Evolutionary conservation across 2,329 filamentous ascomycete species (phyloP), one percentile per base, ranked within the genome.

Genomic region (Hortaea sp.): DNA sequence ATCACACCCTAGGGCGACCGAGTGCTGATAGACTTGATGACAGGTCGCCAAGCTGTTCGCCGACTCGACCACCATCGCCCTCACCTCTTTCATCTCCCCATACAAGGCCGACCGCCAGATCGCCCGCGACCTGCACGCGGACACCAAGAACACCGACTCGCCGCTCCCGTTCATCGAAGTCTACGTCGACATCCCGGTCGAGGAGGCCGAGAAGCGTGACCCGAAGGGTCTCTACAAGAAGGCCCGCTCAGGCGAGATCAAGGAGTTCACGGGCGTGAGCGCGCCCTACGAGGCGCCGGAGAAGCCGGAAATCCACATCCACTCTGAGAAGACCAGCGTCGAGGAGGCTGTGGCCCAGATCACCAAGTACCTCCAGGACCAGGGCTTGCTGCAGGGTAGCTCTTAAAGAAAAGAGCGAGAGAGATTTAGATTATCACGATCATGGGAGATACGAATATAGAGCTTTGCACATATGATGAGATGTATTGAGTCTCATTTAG

Each of bases 151-250:
- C 55, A 82, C 84, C 58, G 72, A 74, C 55, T 66, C 71, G 1
- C 71, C 85, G 0, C 77, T 97, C 47, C 83, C 85, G 7, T 98
- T 98, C 65, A 77, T 98, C 55, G 92, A 98, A 71, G 88, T 97
- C 48, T 94, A 81, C 63, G 83, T 98, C 53, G 88, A 98, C 67
- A 81, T 97, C 9, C 85, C 88, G 10, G 77, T 97, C 56, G 86
- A 88, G 68, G 87, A 92, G 39, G 90, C 92, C 34, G 90, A 97
- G 78, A 76, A 90, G 77, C 81, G 92, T 53, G 92, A 98, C 64
- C 92, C 92, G 42, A 98, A 98, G 79, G 92, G 90, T 5, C 72
- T 97, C 50, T 98, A 98, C 73, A 95, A 95, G 77, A 95, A 95
- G 79, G 92, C 92, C 9, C 76, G 90, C 39, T 83, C 85, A 43